phyloP scores from a whole-genome alignment of 495 filamentous ascomycete species.

The Talaromyces trachyspermus region DNA sequence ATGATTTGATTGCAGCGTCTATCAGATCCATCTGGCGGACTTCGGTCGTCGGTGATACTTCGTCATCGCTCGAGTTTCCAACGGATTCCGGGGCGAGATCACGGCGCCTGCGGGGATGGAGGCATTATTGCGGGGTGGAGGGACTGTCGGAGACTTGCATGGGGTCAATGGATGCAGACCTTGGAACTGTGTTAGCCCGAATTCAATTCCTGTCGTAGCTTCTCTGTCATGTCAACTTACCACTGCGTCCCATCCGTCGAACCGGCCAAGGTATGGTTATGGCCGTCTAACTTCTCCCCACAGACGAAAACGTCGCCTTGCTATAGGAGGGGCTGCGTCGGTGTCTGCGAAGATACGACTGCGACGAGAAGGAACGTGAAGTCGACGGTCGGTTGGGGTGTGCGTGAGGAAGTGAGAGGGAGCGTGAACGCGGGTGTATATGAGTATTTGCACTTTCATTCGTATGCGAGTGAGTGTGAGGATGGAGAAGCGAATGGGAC shows the following conservation, averaged over 20 bases:
- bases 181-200: no score
- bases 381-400: constrained; percentile 40
- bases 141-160: constrained; percentile 67
- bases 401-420: constrained; percentile 28
- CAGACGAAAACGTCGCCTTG: constrained; percentile 27
- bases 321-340: constrained; percentile 54
- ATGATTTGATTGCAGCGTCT: constrained; percentile 72
- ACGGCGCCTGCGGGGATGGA: constrained; percentile 72
- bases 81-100: constrained; percentile 84
- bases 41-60: constrained; percentile 47
- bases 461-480: background rate
- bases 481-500: background rate
- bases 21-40: constrained; percentile 66
- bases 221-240: background rate
- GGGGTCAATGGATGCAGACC: constrained; percentile 42
- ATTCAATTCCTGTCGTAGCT: no score
- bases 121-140: constrained; percentile 64
- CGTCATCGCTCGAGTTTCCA: constrained; percentile 76
- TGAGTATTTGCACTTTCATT: constrained; percentile 9
- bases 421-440: constrained; percentile 35
- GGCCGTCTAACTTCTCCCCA: no score
- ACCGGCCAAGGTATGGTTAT: no score
- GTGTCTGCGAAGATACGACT: constrained; percentile 60
- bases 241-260: constrained; percentile 27
- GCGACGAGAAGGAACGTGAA: constrained; percentile 65